Evolutionary conservation across 2,329 filamentous ascomycete genomes (phyloP), one percentile per base, ranked within the genome.

Genomic region (Nemania sp.): DNA sequence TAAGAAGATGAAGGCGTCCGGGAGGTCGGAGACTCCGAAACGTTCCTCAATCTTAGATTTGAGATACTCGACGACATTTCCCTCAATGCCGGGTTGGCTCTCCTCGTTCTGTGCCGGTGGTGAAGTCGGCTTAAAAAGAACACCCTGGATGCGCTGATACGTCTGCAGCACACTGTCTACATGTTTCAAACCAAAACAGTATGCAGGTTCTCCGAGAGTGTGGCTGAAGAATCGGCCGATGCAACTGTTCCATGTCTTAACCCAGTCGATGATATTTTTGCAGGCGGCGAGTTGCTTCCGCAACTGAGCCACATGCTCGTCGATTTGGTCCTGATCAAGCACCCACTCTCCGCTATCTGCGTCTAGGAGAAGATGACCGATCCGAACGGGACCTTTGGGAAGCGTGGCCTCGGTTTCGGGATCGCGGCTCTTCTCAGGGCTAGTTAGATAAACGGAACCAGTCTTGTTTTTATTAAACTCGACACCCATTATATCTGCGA

Each of bases 341-440:
- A 82, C 73, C 78, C 87, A 89, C 41, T 81, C 81, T 15, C 83
- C 83, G 18, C 80, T 75, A 11, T 78, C 70, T 5, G 82, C 75
- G 67, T 87, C 82, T 0, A 89, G 80, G 49, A 80, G 77, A 53
- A 89, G 78, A 72, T 89, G 88, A 0, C 87, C 88, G 81, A 87
- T 87, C 18, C 81, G 81, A 41, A 89, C 84, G 1, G 82, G 77
- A 0, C 87, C 87, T 10, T 75, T 55, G 0, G 88, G 87, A n/a
- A 89, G 79, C 18, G 62, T 64, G 22, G 72, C 68, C 18, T 69
- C 72, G 18, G 73, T 70, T 8, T 58, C 41, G n/a, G 62, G 20
- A 71, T 75, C 70, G 62, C 63, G 68, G 15, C 49, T 72, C 70
- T 61, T 76, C 20, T 57, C 67, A 26, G 70, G 63, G 11, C 66